Evolutionary conservation across 2,329 filamentous ascomycete genomes (phyloP), one percentile per base, ranked within the genome.

Genomic region (Herpotrichia juniperi): DNA sequence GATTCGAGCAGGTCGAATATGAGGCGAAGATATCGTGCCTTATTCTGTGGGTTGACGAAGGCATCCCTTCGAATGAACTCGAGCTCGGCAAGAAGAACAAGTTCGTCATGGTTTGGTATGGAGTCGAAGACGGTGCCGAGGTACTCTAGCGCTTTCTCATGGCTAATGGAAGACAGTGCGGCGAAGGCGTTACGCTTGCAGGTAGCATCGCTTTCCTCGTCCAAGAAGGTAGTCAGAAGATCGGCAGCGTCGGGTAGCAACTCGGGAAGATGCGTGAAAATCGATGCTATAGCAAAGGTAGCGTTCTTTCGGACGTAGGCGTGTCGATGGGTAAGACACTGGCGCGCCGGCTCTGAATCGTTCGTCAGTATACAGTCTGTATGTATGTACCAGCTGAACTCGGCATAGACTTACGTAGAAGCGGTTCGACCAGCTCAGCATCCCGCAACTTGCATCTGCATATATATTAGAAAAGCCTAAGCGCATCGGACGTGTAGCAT

Each of bases 51-150:
- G 74, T 97, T 97, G 66, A 93, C 88, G 39, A 96, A 82, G n/a
- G 94, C 93, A 80, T 99, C 94, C 74, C 96, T 97, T 67, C 94
- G 87, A 66, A 99, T 97, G 73, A 99, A 99, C 74, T 97, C 94
- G 17, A 99, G 83, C 75, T 97, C 92, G 5, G 93, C 92, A 58
- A 99, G 82, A 71, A 97, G 93, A 55, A 97, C 79, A 54, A 99
- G 82, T 74, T 97, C 94, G 72, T 97, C 93, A 51, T 93, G 90
- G 68, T 96, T 97, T 30, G 92, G 89, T 46, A 99, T 92, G 11
- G 91, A 89, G 64, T 97, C 94, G 62, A 99, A 96, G 2, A 96
- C 90, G 26, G 86, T 85, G 75, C 89, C 93, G 39, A 99, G 80
- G 72, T 96, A 97, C 63, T 90, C 84, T 32, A 97, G 79, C 0